A percentile compares a stretch with the other conserved stretches of the same genome.
Conservation (phyloP, 2,329 filamentous ascomycete genomes). For the Talaromyces sp. region DNA sequence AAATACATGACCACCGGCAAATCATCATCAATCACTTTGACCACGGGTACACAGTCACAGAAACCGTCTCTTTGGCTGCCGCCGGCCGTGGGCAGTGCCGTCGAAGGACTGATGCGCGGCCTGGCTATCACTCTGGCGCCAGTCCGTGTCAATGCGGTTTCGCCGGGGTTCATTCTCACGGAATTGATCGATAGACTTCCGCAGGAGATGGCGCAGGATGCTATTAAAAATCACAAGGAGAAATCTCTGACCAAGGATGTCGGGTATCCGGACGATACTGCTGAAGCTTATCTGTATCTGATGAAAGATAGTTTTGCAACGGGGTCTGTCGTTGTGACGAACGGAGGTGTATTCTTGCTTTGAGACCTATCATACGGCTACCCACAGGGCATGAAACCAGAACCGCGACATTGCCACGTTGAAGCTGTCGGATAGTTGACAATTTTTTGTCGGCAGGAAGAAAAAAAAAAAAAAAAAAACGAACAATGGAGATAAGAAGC, state of each 20-base stretch:
- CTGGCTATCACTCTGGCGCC: conserved; percentile 61
- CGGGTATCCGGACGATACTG: conserved; percentile 37
- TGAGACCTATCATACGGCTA: neutral
- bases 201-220: conserved; percentile 1
- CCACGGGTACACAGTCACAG: conserved; percentile 27
- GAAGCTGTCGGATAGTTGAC: too few relatives aligned
- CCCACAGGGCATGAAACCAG: too few relatives aligned
- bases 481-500: too few relatives aligned
- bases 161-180: conserved; percentile 51
- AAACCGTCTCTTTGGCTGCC: conserved; percentile 29
- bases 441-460: too few relatives aligned
- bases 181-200: conserved; percentile 3
- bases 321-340: conserved; percentile 32
- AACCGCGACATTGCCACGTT: too few relatives aligned
- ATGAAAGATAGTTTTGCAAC: conserved; percentile 30
- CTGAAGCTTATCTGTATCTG: conserved; percentile 45
- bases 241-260: conserved; percentile 27
- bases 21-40: conserved; percentile 52
- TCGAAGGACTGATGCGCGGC: conserved; percentile 48
- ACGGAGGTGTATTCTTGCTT: conserved; percentile 27
- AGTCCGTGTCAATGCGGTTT: conserved; percentile 58
- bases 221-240: conserved; percentile 4
- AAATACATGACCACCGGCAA: conserved; percentile 40
- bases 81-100: conserved; percentile 12
- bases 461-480: too few relatives aligned